Base-by-base conservation (phyloP, 2,329 filamentous ascomycete species). In the Cladophialophora chaetospira region DNA sequence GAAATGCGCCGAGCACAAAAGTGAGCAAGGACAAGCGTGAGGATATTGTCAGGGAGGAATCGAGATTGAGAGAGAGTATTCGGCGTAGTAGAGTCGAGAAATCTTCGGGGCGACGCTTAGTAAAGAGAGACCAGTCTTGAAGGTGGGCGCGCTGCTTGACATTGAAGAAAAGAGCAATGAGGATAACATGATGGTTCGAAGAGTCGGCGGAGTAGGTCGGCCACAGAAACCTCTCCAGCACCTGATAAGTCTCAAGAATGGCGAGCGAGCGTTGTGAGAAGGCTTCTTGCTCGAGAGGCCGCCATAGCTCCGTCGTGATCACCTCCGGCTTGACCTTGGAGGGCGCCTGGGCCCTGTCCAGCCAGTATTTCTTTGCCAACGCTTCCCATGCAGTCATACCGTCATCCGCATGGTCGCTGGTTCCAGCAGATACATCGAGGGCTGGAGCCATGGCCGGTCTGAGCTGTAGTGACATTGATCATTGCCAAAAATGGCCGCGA, bases 171-270 rank as follows among this genome's bases (percentile, higher is more conserved):
- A 97, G 74, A 13, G 88, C 88, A 68, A 97, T 85, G 61, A 99
- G 79, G 29, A 97, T 79, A 52, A 97, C 88, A 71, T 99, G 93
- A 68, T 91, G 87, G 71, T 99, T 95, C 28, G 93, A 96, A 3
- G 91, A 85, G 67, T 94, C 86, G 63, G 96, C 89, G 10, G 83
- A 86, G 71, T 95, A 99, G 49, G 88, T 90, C 43, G 94, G 94
- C 94, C 94, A 99, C 25, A 99, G 81, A 70, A 96, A 97, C 87
- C 82, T 88, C 72, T 99, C 94, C 57, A 99, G 75, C 38, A 92
- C 85, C 76, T 97, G 94, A 66, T 97, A 75, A 66, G 91, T 93
- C 74, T 99, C 94, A 53, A 99, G 80, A 23, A 89, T 82, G 63
- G 96, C 77, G 19, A 99, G 80, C 4, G 88, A 88, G 70, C 85